A percentile compares a stretch with the other conserved stretches of the same genome.
These are phyloP conservation scores for Salix arbutifolia DNA, from an alignment of 345 rosid genomes.

Conservation along the genomic window DNA sequence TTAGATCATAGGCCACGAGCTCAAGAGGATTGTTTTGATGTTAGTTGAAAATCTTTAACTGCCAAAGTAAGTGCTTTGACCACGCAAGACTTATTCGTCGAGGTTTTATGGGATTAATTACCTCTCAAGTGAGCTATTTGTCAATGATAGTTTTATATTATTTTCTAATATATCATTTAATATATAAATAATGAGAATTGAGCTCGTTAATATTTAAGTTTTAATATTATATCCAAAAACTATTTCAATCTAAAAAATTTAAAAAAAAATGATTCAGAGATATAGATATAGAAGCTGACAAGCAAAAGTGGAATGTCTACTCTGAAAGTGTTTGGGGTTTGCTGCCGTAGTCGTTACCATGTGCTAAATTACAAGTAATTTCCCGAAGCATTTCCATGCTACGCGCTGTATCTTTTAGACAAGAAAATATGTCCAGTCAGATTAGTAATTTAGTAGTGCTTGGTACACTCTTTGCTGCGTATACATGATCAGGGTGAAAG, in stretches of 20 bases:
- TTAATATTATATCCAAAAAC: no score
- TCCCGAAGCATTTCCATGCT: background rate
- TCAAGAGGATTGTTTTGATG: background rate
- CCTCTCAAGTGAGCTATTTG: no score
- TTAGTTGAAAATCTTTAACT: background rate
- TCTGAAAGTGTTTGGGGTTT: background rate
- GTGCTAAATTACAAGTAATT: background rate
- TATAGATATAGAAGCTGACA: background rate
- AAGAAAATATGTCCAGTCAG: background rate
- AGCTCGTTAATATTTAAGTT: no score
- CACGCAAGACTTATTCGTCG: background rate
- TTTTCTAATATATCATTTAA: no score
- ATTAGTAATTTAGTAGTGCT: background rate
- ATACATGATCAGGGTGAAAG: background rate
- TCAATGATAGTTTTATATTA: no score
- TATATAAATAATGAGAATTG: no score
- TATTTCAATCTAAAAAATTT: no score
- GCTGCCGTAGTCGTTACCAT: background rate
- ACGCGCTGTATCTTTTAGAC: conserved; percentile 1
- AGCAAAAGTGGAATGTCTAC: conserved; percentile 13
- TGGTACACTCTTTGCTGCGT: background rate
- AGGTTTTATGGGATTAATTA: background rate
- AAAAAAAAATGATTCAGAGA: no score
- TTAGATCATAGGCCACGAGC: background rate
- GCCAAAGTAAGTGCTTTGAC: conserved; percentile 3